Conservation (phyloP, 2,329 filamentous ascomycete species). For the Cercospora sp. region DNA sequence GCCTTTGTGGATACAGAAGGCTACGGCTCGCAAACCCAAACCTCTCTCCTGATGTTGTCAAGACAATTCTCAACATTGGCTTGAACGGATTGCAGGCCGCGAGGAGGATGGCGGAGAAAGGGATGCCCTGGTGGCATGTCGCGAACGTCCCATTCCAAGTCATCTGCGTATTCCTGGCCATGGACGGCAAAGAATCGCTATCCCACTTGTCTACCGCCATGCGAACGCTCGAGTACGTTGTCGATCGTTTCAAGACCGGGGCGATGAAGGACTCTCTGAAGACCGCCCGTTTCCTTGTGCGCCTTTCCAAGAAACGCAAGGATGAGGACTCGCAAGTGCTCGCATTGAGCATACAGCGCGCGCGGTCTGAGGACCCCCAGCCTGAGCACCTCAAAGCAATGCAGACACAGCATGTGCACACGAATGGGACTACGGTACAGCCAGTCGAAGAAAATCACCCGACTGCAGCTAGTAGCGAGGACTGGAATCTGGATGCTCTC, state of each 20-base stretch:
- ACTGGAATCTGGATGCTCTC: conserved; percentile 38
- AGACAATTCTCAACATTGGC: conserved; percentile 51
- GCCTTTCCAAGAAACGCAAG: conserved; percentile 48
- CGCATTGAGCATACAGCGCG: conserved; percentile 27
- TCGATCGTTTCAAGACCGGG: conserved; percentile 35
- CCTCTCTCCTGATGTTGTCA: conserved; percentile 47
- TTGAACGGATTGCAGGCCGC: conserved; percentile 51
- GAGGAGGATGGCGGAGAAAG: conserved; percentile 46
- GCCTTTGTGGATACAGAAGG: conserved; percentile 57
- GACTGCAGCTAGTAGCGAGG: conserved; percentile 34
- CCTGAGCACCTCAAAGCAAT: conserved; percentile 22
- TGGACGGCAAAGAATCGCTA: conserved; percentile 55
- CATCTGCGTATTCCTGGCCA: conserved; percentile 56
- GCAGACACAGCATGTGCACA: background rate
- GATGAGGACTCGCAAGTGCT: conserved; percentile 30
- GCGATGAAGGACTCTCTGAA: conserved; percentile 54
- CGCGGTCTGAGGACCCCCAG: conserved; percentile 24
- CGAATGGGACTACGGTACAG: conserved; percentile 15
- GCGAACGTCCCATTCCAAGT: conserved; percentile 62
- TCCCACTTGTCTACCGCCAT: conserved; percentile 54
- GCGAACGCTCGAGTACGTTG: conserved; percentile 39
- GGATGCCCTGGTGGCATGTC: conserved; percentile 59
- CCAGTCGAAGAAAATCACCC: conserved; percentile 21
- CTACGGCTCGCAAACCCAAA: conserved; percentile 53
- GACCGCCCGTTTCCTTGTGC: conserved; percentile 56